Conservation (phyloP, 306 rosid genomes). For the Cyamopsis tetragonoloba region DNA sequence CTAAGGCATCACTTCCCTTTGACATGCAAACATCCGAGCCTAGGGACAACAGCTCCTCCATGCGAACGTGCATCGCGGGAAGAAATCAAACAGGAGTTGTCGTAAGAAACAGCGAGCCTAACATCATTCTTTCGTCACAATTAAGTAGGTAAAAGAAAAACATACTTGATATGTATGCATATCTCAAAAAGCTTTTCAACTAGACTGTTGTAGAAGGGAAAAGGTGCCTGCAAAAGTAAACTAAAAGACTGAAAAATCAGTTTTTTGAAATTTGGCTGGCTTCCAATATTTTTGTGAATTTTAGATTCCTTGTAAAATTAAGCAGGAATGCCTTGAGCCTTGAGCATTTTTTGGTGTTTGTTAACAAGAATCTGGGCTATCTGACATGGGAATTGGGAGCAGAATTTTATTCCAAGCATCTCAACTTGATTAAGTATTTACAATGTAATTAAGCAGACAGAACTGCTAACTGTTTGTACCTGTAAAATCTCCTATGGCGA, state of each 20-base stretch:
- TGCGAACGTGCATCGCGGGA: conserved; percentile 38
- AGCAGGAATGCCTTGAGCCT: conserved; percentile 19
- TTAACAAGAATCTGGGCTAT: conserved; percentile 19
- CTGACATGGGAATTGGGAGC: background rate
- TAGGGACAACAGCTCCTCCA: conserved; percentile 22
- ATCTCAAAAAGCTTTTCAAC: conserved; percentile 8
- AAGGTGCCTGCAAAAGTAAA: conserved; percentile 25
- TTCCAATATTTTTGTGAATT: conserved; percentile 31
- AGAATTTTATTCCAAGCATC: conserved; percentile 18
- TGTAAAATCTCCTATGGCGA: background rate
- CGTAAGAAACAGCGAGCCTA: conserved; percentile 39
- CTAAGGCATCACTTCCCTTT: conserved; percentile 30
- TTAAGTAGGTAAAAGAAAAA: conserved; percentile 34
- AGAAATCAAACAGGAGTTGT: conserved; percentile 34
- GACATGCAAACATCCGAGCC: conserved; percentile 33
- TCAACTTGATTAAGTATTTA: conserved; percentile 4
- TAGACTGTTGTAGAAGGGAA: conserved; percentile 32
- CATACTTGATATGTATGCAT: background rate
- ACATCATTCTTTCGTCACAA: conserved; percentile 37
- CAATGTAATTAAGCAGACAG: background rate
- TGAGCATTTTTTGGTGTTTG: background rate
- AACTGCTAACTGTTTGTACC: background rate
- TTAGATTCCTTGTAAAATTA: conserved; percentile 21
- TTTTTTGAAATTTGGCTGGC: conserved; percentile 31
- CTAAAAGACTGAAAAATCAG: conserved; percentile 30